Percentiles rank a stretch among this genome's conserved stretches.
Evolutionary conservation across 139 green algal species (phyloP).

Genomic region (Chlorella vulgaris): DNA sequence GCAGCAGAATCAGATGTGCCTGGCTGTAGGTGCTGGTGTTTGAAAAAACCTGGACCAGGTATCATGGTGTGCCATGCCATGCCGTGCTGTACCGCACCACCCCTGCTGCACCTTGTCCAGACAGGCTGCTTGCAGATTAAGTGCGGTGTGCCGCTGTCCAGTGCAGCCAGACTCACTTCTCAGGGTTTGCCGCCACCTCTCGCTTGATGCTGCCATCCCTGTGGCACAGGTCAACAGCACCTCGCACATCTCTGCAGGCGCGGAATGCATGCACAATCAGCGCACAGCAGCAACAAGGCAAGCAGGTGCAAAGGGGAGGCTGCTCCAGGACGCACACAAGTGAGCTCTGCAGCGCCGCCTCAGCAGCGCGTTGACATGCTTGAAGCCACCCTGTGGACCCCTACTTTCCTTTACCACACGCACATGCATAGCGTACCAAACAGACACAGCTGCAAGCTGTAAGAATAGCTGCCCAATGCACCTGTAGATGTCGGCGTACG

Average conservation of each 20-base stretch:
- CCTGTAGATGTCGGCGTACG: conserved; percentile 51
- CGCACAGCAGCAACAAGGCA: background rate
- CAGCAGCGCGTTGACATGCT: too few species aligned
- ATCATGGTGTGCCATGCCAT: too few species aligned
- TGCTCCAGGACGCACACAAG: too few species aligned
- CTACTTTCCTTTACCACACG: too few species aligned
- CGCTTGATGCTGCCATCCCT: conserved; percentile 93
- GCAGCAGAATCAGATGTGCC: background rate
- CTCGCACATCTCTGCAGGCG: conserved; percentile 88
- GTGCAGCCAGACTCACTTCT: background rate
- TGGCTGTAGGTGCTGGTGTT: too few species aligned
- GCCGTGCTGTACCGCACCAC: background rate
- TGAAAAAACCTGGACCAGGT: too few species aligned
- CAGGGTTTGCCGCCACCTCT: conserved; percentile 86
- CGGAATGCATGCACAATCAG: background rate
- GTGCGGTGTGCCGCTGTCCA: background rate
- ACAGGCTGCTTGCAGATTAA: background rate
- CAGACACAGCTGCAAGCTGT: too few species aligned
- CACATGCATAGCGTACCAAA: too few species aligned
- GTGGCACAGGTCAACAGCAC: conserved; percentile 96
- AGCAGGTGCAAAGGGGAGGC: too few species aligned
- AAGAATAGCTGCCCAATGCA: too few species aligned
- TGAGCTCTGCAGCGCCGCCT: too few species aligned
- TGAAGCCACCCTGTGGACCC: background rate
- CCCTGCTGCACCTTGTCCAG: background rate